Conservation (phyloP, 495 filamentous ascomycete species). For the Daldinia concentrica region DNA sequence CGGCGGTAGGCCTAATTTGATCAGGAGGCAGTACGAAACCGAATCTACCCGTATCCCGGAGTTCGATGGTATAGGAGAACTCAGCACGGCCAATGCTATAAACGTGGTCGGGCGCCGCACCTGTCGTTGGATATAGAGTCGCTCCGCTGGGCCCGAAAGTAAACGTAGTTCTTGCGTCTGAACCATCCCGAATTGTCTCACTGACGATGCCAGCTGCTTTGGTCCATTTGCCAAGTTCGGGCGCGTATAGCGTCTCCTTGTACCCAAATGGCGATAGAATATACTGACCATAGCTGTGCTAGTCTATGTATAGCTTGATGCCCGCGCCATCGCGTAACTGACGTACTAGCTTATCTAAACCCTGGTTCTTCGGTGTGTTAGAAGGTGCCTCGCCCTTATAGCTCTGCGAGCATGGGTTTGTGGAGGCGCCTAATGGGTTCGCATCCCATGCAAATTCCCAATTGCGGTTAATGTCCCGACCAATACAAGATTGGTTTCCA, state of each 20-base stretch:
- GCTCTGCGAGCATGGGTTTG: constrained; percentile 58
- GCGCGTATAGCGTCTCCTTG: constrained; percentile 38
- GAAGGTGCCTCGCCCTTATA: constrained; percentile 54
- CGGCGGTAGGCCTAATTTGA: constrained; percentile 53
- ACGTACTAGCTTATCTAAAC: constrained; percentile 44
- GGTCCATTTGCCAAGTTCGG: constrained; percentile 58
- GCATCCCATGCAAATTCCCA: constrained; percentile 60
- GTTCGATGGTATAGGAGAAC: constrained; percentile 59
- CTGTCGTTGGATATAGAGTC: constrained; percentile 59
- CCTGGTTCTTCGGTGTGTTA: constrained; percentile 40
- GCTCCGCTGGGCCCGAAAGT: constrained; percentile 60
- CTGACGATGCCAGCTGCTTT: constrained; percentile 44
- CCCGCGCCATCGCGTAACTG: constrained; percentile 45
- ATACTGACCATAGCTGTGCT: constrained; percentile 60
- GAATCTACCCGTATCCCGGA: constrained; percentile 56
- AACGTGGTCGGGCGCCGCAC: constrained; percentile 58
- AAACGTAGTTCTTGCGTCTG: constrained; percentile 47
- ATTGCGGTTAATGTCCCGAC: constrained; percentile 64
- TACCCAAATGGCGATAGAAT: constrained; percentile 34
- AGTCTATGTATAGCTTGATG: constrained; percentile 51
- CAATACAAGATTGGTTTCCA: constrained; percentile 50
- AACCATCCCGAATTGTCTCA: constrained; percentile 53
- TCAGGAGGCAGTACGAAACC: constrained; percentile 61
- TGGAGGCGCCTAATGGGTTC: constrained; percentile 53
- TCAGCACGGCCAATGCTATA: constrained; percentile 55